A percentile compares a stretch with the other conserved stretches of the same genome.
These are phyloP conservation scores for Helotiales sp. DNA, from an alignment of 2,329 filamentous ascomycete species.

Conservation along the genomic window DNA sequence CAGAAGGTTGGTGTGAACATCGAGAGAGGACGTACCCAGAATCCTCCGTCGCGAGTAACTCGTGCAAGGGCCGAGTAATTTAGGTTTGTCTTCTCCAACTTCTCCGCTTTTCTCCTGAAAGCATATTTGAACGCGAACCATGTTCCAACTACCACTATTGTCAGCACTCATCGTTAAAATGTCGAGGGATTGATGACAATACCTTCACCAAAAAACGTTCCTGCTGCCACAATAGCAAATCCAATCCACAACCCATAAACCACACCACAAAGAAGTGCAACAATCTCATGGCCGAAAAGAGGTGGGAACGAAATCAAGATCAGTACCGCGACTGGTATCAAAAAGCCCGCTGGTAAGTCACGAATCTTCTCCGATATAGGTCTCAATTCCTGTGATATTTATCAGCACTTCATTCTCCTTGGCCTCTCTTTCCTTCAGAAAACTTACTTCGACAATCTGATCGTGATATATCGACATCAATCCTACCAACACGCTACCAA, in stretches of 20 bases:
- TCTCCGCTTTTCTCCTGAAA: conserved; percentile 38
- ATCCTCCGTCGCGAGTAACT: conserved; percentile 43
- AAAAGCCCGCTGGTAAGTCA: conserved; percentile 40
- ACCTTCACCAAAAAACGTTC: conserved; percentile 44
- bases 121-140: conserved; percentile 44
- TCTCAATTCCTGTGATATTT: conserved; percentile 30
- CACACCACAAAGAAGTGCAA: conserved; percentile 43
- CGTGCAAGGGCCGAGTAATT: conserved; percentile 42
- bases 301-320: conserved; percentile 44
- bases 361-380: conserved; percentile 41
- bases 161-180: neutral
- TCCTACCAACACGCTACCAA: conserved; percentile 34
- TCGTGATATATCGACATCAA: conserved; percentile 41
- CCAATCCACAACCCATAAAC: conserved; percentile 44
- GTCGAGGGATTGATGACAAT: conserved; percentile 13
- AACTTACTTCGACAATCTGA: conserved; percentile 38
- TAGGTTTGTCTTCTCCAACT: conserved; percentile 42
- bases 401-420: conserved; percentile 2
- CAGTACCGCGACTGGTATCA: conserved; percentile 42
- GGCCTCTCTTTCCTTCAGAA: neutral
- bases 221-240: conserved; percentile 42
- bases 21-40: conserved; percentile 34
- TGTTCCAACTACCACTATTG: conserved; percentile 30
- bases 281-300: conserved; percentile 43
- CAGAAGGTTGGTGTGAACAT: neutral